A percentile compares a stretch with the other conserved stretches of the same genome.
These are phyloP conservation scores for Acarospora socialis DNA, from an alignment of 2,329 filamentous ascomycete genomes.

Conservation along the genomic window DNA sequence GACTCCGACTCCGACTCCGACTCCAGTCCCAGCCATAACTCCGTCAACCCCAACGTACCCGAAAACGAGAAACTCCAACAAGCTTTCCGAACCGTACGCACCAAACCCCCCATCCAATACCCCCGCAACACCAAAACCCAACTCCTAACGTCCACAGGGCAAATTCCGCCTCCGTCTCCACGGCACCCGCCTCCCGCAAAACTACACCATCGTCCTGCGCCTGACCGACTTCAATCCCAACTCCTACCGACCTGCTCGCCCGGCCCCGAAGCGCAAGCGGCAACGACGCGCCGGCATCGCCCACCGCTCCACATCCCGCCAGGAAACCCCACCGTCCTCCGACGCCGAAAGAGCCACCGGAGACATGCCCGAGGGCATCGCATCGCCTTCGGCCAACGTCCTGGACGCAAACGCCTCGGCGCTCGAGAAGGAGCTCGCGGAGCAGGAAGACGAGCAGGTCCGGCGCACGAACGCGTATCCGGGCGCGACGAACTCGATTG, in stretches of 20 bases:
- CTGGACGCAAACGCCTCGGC: too few species aligned
- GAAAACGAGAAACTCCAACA: constrained; percentile 33
- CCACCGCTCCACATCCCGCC: constrained; percentile 4
- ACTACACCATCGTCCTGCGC: constrained; percentile 41
- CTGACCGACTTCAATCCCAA: constrained; percentile 34
- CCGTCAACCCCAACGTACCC: constrained; percentile 11
- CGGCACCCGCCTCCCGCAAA: constrained; percentile 37
- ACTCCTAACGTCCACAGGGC: constrained; percentile 20
- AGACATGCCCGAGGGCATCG: too few species aligned
- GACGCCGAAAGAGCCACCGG: constrained; percentile 3
- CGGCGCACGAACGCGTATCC: constrained; percentile 50
- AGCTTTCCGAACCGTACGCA: constrained; percentile 34
- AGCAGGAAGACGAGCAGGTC: constrained; percentile 40
- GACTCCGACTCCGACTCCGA: constrained; percentile 18
- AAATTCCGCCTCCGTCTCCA: constrained; percentile 44
- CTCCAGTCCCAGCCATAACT: background rate
- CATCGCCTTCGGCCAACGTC: too few species aligned
- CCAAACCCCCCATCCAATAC: background rate
- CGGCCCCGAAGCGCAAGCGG: constrained; percentile 14
- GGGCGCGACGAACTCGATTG: constrained; percentile 50
- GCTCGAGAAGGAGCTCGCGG: too few species aligned
- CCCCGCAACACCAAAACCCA: background rate
- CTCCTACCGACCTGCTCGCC: constrained; percentile 17
- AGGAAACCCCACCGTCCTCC: background rate
- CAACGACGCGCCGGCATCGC: constrained; percentile 15